A percentile compares a stretch with the other conserved stretches of the same genome.
phyloP scores from a whole-genome alignment of 176 grass and related monocot genomes.

The Aegilops longissima region DNA sequence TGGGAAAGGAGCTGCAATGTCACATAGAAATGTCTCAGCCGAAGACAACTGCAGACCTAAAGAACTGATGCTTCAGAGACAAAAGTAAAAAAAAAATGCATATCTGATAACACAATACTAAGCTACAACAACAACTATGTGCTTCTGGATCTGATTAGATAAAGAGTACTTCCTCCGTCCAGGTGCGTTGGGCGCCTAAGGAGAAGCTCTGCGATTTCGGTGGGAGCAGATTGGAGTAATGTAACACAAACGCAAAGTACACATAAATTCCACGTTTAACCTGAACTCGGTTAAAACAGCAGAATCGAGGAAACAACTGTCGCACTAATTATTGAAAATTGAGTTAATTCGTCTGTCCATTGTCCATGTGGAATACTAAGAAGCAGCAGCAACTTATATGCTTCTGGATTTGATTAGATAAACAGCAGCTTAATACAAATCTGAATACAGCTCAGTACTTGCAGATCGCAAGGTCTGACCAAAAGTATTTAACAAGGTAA shows the following conservation, averaged over 20 bases:
- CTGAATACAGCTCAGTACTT: background rate
- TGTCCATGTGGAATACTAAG: background rate
- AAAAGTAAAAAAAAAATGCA: background rate
- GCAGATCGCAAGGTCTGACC: background rate
- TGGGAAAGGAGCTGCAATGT: slow-evolving; percentile 3
- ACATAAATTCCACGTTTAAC: background rate
- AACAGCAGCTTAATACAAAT: background rate
- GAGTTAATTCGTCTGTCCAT: background rate
- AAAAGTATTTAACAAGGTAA: background rate
- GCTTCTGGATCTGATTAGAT: background rate
- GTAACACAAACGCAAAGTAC: background rate
- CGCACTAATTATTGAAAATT: background rate
- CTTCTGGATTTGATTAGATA: background rate
- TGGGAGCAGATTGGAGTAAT: background rate
- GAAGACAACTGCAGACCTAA: background rate
- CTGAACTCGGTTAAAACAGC: background rate
- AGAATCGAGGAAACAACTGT: background rate
- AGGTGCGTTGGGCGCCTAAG: no score
- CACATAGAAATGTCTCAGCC: background rate
- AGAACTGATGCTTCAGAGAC: background rate
- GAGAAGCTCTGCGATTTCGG: no score
- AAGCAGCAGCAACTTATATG: background rate
- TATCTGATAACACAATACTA: background rate
- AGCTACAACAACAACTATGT: background rate
- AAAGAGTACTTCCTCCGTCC: background rate